Base-by-base conservation (phyloP, 179 eudicot genomes). In the Spinacia oleracea region DNA sequence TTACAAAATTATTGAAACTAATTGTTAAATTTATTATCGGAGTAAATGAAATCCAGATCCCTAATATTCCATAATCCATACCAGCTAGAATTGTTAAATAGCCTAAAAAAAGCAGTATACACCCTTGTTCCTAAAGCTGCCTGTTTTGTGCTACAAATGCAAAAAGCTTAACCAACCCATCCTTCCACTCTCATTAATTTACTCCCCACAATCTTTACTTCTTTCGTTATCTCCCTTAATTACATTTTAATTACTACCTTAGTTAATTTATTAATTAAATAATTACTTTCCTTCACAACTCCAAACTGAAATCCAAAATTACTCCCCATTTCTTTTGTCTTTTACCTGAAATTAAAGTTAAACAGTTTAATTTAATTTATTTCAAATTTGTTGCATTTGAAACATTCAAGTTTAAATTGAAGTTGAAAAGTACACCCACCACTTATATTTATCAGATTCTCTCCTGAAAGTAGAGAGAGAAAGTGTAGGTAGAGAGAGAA, bases 51-150 rank as follows among this genome's bases (percentile, higher is more conserved):
- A n/a, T n/a, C n/a, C n/a, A n/a, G n/a, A n/a, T n/a, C n/a, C n/a
- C n/a, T n/a, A n/a, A n/a, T n/a, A n/a, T n/a, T n/a, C n/a, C n/a
- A n/a, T n/a, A n/a, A n/a, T n/a, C n/a, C n/a, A 16, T n/a, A 25
- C 0, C 1, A 11, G 42, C 64, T 48, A 77, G 27, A 69, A 58
- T 25, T 10, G 65, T n/a, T 14, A 60, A 58, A 75, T 42, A 38
- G 18, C 23, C 35, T 70, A 12, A 2, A 70, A 70, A 34, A 71
- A 59, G 51, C 48, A 38, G 6, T 5, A 64, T 12, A 29, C 2
- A 45, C 15, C 9, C 76, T 78, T 60, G 77, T 25, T 45, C 63
- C 81, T 72, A 72, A 78, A 72, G 81, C 53, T 62, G 63, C 70
- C 73, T 29, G 0, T 3, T 9, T 20, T 9, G 9, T 67, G 71